phyloP scores from a whole-genome alignment of 1,284 basidiomycete species.

The Marasmius oreades region DNA sequence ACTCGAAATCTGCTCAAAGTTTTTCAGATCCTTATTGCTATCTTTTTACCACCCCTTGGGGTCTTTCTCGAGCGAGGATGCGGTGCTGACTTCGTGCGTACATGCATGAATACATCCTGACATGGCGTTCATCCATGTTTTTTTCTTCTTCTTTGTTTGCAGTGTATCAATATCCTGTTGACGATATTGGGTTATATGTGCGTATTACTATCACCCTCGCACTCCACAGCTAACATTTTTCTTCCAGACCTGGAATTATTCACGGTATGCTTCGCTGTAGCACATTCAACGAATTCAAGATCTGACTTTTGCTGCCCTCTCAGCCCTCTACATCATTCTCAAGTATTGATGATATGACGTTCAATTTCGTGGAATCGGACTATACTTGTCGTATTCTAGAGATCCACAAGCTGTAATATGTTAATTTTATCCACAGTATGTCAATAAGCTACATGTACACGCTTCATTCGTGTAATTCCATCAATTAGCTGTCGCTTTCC shows the following conservation, averaged over 20 bases:
- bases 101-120: too few relatives aligned
- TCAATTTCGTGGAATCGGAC: background rate
- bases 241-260: constrained; percentile 65
- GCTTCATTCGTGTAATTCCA: too few relatives aligned
- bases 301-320: constrained; percentile 1
- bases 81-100: constrained; percentile 58
- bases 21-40: constrained; percentile 52
- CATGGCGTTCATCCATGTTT: background rate
- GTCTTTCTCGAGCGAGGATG: constrained; percentile 81
- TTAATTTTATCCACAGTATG: too few relatives aligned
- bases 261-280: constrained; percentile 45
- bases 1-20: background rate
- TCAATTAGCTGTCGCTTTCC: constrained; percentile 28
- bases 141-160: background rate
- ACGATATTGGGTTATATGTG: constrained; percentile 73
- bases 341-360: constrained; percentile 39
- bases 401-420: constrained; percentile 15
- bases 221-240: constrained; percentile 11
- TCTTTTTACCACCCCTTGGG: constrained; percentile 74
- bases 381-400: constrained; percentile 23
- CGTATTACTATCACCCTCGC: constrained; percentile 20
- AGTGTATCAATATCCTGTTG: constrained; percentile 69
- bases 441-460: constrained; percentile 27
- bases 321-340: constrained; percentile 73
- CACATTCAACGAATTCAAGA: constrained; percentile 1